phyloP scores from a whole-genome alignment of 495 filamentous ascomycete species.

The Penicillium turbatum region DNA sequence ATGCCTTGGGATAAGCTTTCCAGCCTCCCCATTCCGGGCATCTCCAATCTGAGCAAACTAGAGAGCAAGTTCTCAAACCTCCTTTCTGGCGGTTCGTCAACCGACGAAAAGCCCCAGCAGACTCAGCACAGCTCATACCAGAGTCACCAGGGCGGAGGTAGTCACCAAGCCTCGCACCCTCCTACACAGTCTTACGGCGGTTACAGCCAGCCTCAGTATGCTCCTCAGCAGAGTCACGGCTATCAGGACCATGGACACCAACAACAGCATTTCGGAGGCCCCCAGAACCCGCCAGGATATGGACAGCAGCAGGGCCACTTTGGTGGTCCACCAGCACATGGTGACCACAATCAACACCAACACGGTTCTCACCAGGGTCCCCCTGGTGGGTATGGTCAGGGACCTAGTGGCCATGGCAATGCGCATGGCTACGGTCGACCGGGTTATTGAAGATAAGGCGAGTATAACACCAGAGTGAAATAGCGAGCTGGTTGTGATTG shows the following conservation, averaged over 20 bases:
- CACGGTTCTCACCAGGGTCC: not conserved
- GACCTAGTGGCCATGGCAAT: not conserved
- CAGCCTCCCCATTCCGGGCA: conserved; percentile 40
- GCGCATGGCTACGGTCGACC: not conserved
- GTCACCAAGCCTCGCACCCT: not conserved
- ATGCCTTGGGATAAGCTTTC: conserved; percentile 39
- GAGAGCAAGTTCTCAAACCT: conserved; percentile 35
- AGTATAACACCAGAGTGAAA: not conserved
- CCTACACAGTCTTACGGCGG: not conserved
- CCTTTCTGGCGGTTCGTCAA: conserved; percentile 35
- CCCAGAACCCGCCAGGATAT: not conserved
- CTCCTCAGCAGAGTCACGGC: not conserved
- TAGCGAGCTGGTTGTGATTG: not conserved
- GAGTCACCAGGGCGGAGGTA: not conserved
- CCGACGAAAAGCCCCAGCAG: not conserved
- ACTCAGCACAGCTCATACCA: conserved; percentile 1
- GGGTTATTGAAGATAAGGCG: not conserved
- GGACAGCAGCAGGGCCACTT: not conserved
- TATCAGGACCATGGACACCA: not conserved
- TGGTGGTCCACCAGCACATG: not conserved
- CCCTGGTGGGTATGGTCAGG: not conserved
- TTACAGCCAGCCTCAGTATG: not conserved
- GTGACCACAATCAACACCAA: not conserved
- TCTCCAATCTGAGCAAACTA: conserved; percentile 37
- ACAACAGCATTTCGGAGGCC: not conserved